These are phyloP conservation scores for Nicotiana tomentosiformis DNA, from an alignment of 257 asterid species.

Conservation along the genomic window DNA sequence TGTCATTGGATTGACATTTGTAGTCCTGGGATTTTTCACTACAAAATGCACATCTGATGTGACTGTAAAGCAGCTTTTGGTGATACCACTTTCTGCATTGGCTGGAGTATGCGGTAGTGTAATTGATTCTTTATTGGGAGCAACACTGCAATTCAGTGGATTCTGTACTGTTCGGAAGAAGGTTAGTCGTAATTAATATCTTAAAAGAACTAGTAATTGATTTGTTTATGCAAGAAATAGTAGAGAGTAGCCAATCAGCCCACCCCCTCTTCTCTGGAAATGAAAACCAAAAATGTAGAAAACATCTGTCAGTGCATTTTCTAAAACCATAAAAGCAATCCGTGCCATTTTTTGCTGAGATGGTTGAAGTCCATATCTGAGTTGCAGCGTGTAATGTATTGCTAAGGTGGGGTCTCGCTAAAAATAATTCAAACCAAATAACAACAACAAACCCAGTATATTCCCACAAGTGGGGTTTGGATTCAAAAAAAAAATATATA, in stretches of 20 bases:
- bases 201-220: neutral
- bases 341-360: neutral
- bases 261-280: neutral
- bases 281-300: neutral
- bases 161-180: slow-evolving; percentile 82
- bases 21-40: slow-evolving; percentile 58
- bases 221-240: neutral
- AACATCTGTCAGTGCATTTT: neutral
- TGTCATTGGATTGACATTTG: slow-evolving; percentile 68
- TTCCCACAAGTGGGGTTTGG: no score
- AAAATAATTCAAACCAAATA: no score
- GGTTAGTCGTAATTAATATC: slow-evolving; percentile 34
- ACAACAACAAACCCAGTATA: no score
- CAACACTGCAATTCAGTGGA: slow-evolving; percentile 92
- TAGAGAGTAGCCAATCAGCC: neutral
- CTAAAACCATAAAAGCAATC: neutral
- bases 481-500: no score
- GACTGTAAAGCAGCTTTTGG: slow-evolving; percentile 61
- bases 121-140: slow-evolving; percentile 88
- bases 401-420: no score
- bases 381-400: neutral
- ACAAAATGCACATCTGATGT: slow-evolving; percentile 44
- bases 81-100: slow-evolving; percentile 73
- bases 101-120: slow-evolving; percentile 83
- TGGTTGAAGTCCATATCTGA: neutral